phyloP scores from a whole-genome alignment of 2,329 filamentous ascomycete species.

The Penicillium nordicum region DNA sequence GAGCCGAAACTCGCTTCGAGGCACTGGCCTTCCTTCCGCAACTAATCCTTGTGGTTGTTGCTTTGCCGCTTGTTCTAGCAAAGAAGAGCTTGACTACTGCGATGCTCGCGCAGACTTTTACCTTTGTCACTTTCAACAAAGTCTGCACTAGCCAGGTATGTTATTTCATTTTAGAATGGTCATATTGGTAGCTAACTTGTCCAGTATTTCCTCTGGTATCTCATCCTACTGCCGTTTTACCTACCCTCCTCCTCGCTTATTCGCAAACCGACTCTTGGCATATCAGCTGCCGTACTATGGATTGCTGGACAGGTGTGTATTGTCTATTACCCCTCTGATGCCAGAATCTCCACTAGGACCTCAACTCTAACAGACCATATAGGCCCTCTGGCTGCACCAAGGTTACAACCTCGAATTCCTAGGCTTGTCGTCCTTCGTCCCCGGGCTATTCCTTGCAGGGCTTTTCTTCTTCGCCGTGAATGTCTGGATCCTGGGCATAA shows the following conservation, averaged over 20 bases:
- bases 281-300: conserved; percentile 68
- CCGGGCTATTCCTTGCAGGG: conserved; percentile 74
- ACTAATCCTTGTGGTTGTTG: conserved; percentile 70
- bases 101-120: conserved; percentile 93
- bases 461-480: conserved; percentile 81
- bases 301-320: conserved; percentile 61
- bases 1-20: conserved; percentile 55
- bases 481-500: conserved; percentile 77
- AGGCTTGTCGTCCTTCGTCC: conserved; percentile 77
- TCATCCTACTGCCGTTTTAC: conserved; percentile 88
- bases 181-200: neutral
- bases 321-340: neutral
- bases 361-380: neutral
- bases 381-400: conserved; percentile 69
- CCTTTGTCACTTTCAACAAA: conserved; percentile 97
- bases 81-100: conserved; percentile 77
- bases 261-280: conserved; percentile 56
- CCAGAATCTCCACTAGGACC: neutral
- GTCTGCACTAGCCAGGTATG: conserved; percentile 94
- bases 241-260: conserved; percentile 76
- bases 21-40: conserved; percentile 87
- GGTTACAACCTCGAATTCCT: conserved; percentile 75
- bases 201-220: conserved; percentile 98
- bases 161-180: conserved; percentile 3
- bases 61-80: conserved; percentile 71